Evolutionary conservation across 495 filamentous ascomycete genomes (phyloP), one percentile per base, ranked within the genome.

Genomic region (Xylaria intraflava): DNA sequence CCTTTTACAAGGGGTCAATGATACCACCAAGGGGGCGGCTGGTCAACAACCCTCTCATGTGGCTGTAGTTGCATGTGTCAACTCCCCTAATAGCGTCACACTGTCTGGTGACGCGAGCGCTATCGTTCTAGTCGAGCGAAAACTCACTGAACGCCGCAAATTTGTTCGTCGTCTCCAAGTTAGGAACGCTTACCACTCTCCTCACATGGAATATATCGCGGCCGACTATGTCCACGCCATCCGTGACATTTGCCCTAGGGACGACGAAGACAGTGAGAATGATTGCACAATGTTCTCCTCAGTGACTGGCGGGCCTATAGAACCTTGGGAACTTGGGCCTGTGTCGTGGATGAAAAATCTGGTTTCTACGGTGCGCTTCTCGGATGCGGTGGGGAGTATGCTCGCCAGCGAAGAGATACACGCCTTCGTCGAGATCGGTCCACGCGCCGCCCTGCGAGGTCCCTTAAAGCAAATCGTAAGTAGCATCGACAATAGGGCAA

Each of bases 391-490:
- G 24, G 50, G 56, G 29, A 48, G 58, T 55, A 57, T 74, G 55
- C 53, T 64, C 35, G 48, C 63, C 14, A 30, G 30, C 7, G 39
- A 36, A 2, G 57, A 22, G 1, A 22, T 70, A 1, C 65, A 71
- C 46, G 61, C 68, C 55, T 51, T 68, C n/a, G 56, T 72, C 10
- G 69, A 72, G 46, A 55, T 72, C 11, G 69, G 69, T 0, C 68
- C 69, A 0, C 69, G 71, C 26, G 46, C 65, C 0, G 65, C 83
- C 0, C 67, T 88, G 0, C 66, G 70, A 17, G 77, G 77, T 0
- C 81, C 83, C 0, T 62, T 80, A 14, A 69, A 72, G n/a, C 71
- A 83, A 42, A 82, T 78, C 16, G 44, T 82, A 36, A 53, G 30
- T 7, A 41, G 60, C 39, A 56, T 51, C 6, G 49, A 47, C 5